Percentiles rank a stretch among this genome's conserved stretches.
Conservation (phyloP, 768 basidiomycete species). For the Rossbeevera mucosa region DNA sequence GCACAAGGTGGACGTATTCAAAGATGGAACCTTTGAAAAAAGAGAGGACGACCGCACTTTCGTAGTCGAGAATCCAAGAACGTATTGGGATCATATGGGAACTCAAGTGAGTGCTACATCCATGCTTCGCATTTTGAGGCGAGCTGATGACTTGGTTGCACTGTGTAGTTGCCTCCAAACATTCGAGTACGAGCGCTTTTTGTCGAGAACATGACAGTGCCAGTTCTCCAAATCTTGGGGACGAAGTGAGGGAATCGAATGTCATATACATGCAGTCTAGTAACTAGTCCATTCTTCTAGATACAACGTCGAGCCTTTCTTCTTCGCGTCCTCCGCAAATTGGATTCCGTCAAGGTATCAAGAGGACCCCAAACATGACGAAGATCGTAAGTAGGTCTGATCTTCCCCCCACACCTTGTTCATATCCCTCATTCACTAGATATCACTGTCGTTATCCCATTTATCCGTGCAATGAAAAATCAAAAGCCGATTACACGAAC, state of each 20-base stretch:
- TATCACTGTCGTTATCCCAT: conserved; percentile 53
- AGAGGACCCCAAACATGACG: conserved; percentile 38
- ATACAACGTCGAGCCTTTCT: conserved; percentile 60
- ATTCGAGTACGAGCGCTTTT: conserved; percentile 48
- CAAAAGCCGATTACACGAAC: conserved; percentile 19
- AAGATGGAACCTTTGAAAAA: conserved; percentile 16
- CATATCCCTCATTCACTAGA: conserved; percentile 32
- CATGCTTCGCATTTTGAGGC: neutral
- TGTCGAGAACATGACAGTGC: conserved; percentile 46
- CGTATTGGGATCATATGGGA: conserved; percentile 31
- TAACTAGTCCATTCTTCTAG: conserved; percentile 21
- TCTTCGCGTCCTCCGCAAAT: conserved; percentile 57
- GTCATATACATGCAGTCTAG: neutral
- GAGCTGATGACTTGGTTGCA: neutral
- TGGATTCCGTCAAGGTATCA: conserved; percentile 68
- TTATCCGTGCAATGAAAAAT: conserved; percentile 40
- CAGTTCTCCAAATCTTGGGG: conserved; percentile 54
- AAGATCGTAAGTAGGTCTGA: conserved; percentile 46
- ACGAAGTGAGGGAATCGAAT: conserved; percentile 39
- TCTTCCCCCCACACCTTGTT: conserved; percentile 23
- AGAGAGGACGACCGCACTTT: neutral
- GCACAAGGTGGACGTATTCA: conserved; percentile 23
- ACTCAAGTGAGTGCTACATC: conserved; percentile 29
- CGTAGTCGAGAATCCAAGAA: conserved; percentile 14
- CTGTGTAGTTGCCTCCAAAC: conserved; percentile 25